Evolutionary conservation across 169 alveolate species (phyloP), one percentile per base, ranked within the genome.

Genomic region (Cyclospora cayetanensis): DNA sequence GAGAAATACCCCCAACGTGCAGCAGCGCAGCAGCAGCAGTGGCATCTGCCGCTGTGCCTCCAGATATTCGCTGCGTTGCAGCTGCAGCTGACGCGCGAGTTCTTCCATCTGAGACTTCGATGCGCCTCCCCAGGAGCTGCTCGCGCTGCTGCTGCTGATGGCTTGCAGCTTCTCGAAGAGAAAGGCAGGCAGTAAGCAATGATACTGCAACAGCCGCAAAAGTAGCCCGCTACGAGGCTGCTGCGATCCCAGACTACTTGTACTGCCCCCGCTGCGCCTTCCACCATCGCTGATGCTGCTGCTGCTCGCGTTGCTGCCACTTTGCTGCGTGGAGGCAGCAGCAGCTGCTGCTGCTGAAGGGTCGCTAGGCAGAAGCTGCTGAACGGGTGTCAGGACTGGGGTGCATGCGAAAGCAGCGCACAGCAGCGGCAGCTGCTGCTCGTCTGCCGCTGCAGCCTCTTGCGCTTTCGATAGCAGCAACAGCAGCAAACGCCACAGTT

Each of bases 341-440:
- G 60, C 84, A 39, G 84, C 84, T 35, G 84, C 37, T 72, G 60
- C 84, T 39, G 63, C 84, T 72, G 84, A 53, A 15, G 70, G 70
- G 70, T 55, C 52, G 63, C 84, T 37, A 34, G 84, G 84, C 63
- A 72, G 84, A 34, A 72, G 84, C 84, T 72, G 84, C 63, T 72
- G 84, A 53, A 72, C 29, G 37, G 84, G 84, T 27, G 84, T 53
- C 63, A 72, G 60, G 41, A 72, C 84, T 3, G 84, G 84, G 0
- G 84, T 72, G 84, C 84, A 72, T 2, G 84, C 84, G 22, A 72
- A 72, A 7, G 84, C 84, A 72, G 84, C 84, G 41, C 84, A 55
- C 70, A 55, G 70, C 70, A 55, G 29, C 70, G 70, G 70, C 70
- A 72, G 84, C 84, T 72, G 84, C 84, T 72, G 60, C 84, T 72